Base-by-base conservation (phyloP, 2,329 filamentous ascomycete species). In the Stachybotrys elegans region DNA sequence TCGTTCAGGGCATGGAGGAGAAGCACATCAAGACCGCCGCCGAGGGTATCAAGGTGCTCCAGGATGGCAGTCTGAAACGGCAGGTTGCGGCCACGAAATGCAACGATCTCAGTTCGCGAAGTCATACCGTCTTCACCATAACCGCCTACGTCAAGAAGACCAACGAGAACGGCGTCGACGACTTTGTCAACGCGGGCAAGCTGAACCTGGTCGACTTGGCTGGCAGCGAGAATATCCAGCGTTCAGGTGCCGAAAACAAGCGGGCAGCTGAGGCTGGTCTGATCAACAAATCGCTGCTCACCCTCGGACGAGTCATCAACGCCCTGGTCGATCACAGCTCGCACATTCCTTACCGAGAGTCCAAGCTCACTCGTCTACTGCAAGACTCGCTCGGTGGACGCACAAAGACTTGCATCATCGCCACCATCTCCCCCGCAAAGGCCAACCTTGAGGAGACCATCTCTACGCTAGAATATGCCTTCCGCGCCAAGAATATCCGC, bases 1-100 rank as follows among this genome's bases (percentile, higher is more conserved):
- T 96, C 44, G 92, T 98, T 2, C 93, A 98, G 63, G 93, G 93
- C 4, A 95, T 98, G 89, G 94, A 97, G 63, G 93, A 98, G 66
- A 86, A 86, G 6, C 88, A 95, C 62, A 95, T 98, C 57, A 87
- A 88, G 59, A 86, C 75, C 51, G 91, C 93, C 1, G 76, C 79
- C 12, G 86, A 90, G 41, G 93, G 93, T 48, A 91, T 98, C 65
- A 86, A 88, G 66, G 76, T 96, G 49, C 78, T 98, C 37, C 88
- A 93, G 56, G 78, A 85, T 51, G 94, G 93, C 49, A 96, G 90
- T 64, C 77, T 93, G 68, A 95, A 91, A 66, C 86, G 93, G 40
- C 93, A 98, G 66, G 93, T 98, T n/a, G 94, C 93, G 6, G 90
- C 94, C 4, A 98, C 93, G n/a, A 97, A 97, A 67, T 98, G 93